phyloP scores from a whole-genome alignment of 2,329 filamentous ascomycete species.

The Colletotrichum sp. region DNA sequence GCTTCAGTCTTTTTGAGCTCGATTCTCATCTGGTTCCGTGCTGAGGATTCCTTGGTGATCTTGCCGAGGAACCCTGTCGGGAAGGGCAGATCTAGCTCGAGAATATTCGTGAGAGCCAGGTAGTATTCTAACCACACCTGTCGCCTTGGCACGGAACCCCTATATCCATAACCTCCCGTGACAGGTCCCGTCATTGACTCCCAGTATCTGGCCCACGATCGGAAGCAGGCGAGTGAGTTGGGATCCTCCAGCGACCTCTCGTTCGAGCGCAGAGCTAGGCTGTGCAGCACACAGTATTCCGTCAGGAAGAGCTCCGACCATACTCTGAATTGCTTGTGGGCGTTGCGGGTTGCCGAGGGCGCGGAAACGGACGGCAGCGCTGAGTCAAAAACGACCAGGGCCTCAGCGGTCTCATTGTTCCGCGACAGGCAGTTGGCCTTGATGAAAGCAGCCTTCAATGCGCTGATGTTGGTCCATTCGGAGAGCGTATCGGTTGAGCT shows the following conservation, averaged over 20 bases:
- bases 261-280: constrained; percentile 60
- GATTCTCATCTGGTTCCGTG: constrained; percentile 68
- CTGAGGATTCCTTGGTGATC: constrained; percentile 52
- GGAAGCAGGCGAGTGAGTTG: constrained; percentile 62
- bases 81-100: constrained; percentile 70
- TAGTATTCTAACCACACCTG: constrained; percentile 89
- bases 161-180: constrained; percentile 62
- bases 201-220: constrained; percentile 76
- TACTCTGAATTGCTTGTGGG: constrained; percentile 70
- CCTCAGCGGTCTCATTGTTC: constrained; percentile 57
- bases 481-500: constrained; percentile 59
- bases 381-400: constrained; percentile 69
- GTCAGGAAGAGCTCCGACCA: constrained; percentile 83
- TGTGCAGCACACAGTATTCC: constrained; percentile 74
- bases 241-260: constrained; percentile 56
- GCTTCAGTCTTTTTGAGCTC: constrained; percentile 83
- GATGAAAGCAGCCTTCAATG: constrained; percentile 79
- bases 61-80: constrained; percentile 51
- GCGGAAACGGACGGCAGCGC: constrained; percentile 67
- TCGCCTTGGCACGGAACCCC: constrained; percentile 65
- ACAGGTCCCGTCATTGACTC: constrained; percentile 51
- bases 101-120: constrained; percentile 74
- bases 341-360: constrained; percentile 54
- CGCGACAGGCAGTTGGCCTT: constrained; percentile 69
- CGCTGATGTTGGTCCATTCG: constrained; percentile 84